Percentiles rank a stretch among this genome's conserved stretches.
Evolutionary conservation across 2,329 filamentous ascomycete species (phyloP).

Genomic region (Sarocladium oryzae): DNA sequence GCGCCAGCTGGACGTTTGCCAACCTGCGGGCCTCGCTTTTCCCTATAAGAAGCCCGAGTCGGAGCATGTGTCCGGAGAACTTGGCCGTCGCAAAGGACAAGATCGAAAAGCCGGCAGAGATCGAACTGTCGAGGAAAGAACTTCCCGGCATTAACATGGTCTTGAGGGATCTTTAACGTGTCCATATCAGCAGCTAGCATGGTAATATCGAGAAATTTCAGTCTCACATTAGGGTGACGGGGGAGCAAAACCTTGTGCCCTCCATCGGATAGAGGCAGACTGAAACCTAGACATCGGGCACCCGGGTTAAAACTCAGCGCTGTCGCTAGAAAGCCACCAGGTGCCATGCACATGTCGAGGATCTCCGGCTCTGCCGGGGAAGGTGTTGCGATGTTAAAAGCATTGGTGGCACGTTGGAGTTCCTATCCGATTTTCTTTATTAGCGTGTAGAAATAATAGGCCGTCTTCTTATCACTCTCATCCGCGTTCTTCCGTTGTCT

Average conservation of each 20-base stretch:
- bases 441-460: too few species aligned
- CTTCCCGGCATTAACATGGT: slow-evolving; percentile 19
- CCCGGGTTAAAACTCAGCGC: slow-evolving; percentile 29
- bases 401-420: slow-evolving; percentile 28
- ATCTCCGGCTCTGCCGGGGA: slow-evolving; percentile 21
- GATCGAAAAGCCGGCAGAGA: slow-evolving; percentile 26
- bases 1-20: slow-evolving; percentile 30
- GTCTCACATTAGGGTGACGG: slow-evolving; percentile 11
- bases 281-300: slow-evolving; percentile 30
- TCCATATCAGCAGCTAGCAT: slow-evolving; percentile 43
- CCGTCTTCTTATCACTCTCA: too few species aligned
- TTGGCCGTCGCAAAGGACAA: slow-evolving; percentile 42
- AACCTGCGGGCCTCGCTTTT: slow-evolving; percentile 30
- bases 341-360: slow-evolving; percentile 51
- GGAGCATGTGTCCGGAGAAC: slow-evolving; percentile 33
- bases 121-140: slow-evolving; percentile 23
- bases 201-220: slow-evolving; percentile 38
- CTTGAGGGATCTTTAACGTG: slow-evolving; percentile 21
- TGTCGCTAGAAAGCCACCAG: slow-evolving; percentile 41
- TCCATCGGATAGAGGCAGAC: slow-evolving; percentile 30
- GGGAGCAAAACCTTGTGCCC: slow-evolving; percentile 32
- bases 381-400: slow-evolving; percentile 20
- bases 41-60: slow-evolving; percentile 22
- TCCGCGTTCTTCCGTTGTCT: too few species aligned
- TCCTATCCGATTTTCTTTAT: too few species aligned